Evolutionary conservation across 108 stramenopile species (phyloP).

Genomic region (Epithemia pelagica): DNA sequence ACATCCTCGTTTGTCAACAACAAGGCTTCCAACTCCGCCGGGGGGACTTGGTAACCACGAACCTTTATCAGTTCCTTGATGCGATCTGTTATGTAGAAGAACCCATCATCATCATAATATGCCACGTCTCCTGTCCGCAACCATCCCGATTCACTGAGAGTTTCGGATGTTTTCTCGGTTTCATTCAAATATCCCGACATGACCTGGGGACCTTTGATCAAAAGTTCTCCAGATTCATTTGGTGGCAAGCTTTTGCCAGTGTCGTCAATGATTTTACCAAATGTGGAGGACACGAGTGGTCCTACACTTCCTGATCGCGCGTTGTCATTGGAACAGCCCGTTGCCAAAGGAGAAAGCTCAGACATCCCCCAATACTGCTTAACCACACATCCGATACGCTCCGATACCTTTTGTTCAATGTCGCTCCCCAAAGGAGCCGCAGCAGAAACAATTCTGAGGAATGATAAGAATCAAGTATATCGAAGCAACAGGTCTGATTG

Average conservation of each 20-base stretch:
- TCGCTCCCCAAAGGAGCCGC: constrained; percentile 83
- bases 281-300: constrained; percentile 51
- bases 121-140: constrained; percentile 85
- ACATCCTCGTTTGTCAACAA: constrained; percentile 67
- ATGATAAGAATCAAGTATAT: neutral
- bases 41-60: constrained; percentile 88
- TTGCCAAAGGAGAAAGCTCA: constrained; percentile 68
- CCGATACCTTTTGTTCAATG: constrained; percentile 48
- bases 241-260: constrained; percentile 61
- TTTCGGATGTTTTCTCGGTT: constrained; percentile 69
- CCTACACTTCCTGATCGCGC: constrained; percentile 62
- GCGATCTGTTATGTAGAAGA: constrained; percentile 81
- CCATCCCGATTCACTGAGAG: constrained; percentile 70
- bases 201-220: constrained; percentile 75
- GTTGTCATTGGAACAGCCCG: constrained; percentile 52
- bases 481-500: neutral
- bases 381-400: constrained; percentile 48
- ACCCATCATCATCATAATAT: constrained; percentile 83
- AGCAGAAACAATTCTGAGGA: constrained; percentile 43
- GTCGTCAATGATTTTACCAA: constrained; percentile 74
- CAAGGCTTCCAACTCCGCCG: constrained; percentile 92
- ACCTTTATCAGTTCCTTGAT: constrained; percentile 94
- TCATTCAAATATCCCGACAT: constrained; percentile 84
- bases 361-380: constrained; percentile 92
- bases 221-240: constrained; percentile 73